Base-by-base conservation (phyloP, 768 basidiomycete species). In the Tulasnella sp. region DNA sequence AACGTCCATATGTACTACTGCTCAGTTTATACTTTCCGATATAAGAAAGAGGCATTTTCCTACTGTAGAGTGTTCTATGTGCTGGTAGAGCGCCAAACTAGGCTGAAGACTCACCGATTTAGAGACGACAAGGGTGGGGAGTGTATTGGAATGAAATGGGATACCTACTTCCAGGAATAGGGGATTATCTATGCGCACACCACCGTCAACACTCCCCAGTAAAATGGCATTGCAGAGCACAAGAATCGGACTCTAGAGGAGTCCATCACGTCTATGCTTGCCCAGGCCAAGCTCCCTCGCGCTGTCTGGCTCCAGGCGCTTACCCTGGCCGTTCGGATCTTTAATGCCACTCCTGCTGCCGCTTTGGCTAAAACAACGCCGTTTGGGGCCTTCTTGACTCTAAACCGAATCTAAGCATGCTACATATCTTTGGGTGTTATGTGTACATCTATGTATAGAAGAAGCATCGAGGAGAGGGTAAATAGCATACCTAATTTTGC, bases 41-140 rank as follows among this genome's bases (percentile, higher is more conserved):
- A n/a, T 17, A 62, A 62, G 54, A 42, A 25, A 6, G 55, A 62
- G 4, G 48, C 60, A 4, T 61, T 62, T 35, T 5, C 23, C 9
- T 15, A n/a, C 14, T 62, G 57, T 37, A 36, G 35, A 36, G 11
- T 25, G 11, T 62, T 25, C 29, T 35, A 51, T 9, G 46, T 48
- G 8, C 46, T 43, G 34, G 17, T 25, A 15, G 25, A 42, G 32
- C 62, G 41, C n/a, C 60, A 58, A 31, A 52, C 46, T 14, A 19
- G 56, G 15, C 12, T 2, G 11, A 23, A 14, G 27, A 25, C 61
- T 19, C 46, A 48, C 17, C 6, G 32, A 3, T 41, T 62, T 25
- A 25, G 61, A 3, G 40, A 51, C 23, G 57, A 63, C 50, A 52
- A 53, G 19, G 62, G 62, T 2, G 62, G 61, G 2, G 57, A 63